These are phyloP conservation scores for Didymella segeticola DNA, from an alignment of 2,329 filamentous ascomycete genomes.

Conservation along the genomic window DNA sequence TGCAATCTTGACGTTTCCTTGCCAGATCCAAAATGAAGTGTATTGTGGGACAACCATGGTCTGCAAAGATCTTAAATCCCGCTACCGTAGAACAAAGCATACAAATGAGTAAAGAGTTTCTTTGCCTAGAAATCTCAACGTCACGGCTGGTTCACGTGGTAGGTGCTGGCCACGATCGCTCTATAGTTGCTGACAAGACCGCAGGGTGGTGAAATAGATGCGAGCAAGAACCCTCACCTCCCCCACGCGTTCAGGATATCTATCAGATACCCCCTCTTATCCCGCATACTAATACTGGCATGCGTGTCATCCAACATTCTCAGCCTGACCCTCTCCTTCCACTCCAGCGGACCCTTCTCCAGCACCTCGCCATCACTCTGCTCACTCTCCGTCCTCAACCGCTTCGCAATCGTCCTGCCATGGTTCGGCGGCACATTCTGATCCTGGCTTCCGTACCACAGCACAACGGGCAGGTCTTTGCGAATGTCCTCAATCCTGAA, in stretches of 20 bases:
- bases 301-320: slow-evolving; percentile 48
- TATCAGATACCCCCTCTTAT: slow-evolving; percentile 26
- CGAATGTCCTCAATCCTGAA: slow-evolving; percentile 48
- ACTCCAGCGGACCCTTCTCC: background rate
- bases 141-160: no score
- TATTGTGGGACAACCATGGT: no score
- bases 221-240: background rate
- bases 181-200: no score
- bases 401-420: slow-evolving; percentile 39
- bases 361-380: background rate
- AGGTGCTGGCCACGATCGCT: no score
- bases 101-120: no score
- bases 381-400: slow-evolving; percentile 28
- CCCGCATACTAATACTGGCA: slow-evolving; percentile 26
- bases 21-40: no score
- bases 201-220: no score
- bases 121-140: no score
- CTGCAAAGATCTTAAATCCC: no score
- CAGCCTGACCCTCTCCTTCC: slow-evolving; percentile 32
- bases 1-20: no score
- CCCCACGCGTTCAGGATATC: slow-evolving; percentile 19
- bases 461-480: slow-evolving; percentile 43
- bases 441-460: slow-evolving; percentile 50
- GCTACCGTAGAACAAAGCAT: no score
- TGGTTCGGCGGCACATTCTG: slow-evolving; percentile 43